Conservation (phyloP, 257 asterid species). For the Marsdenia floribunda region DNA sequence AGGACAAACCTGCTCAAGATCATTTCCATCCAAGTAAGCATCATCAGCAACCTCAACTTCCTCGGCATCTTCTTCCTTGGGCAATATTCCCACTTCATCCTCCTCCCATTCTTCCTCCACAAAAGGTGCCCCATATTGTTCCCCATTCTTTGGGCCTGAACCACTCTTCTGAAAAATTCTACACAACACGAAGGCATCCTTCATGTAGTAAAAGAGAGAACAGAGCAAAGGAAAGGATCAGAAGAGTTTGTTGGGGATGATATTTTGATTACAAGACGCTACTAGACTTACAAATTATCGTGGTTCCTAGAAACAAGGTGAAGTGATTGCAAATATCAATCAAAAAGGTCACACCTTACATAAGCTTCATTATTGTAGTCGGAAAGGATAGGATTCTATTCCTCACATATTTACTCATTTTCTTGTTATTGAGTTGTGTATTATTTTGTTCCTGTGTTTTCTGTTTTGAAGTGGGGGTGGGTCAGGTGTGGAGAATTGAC, state of each 20-base stretch:
- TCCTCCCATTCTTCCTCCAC: slow-evolving; percentile 90
- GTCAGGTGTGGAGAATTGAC: neutral
- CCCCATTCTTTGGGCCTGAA: slow-evolving; percentile 94
- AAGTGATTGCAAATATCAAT: neutral
- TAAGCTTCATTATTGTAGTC: neutral
- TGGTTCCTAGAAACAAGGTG: neutral
- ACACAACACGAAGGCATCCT: slow-evolving; percentile 82
- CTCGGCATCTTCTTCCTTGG: slow-evolving; percentile 48
- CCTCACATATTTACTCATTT: neutral
- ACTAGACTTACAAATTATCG: neutral
- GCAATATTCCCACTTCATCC: slow-evolving; percentile 44
- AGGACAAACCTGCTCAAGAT: slow-evolving; percentile 71
- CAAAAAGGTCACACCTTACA: neutral
- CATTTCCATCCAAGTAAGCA: slow-evolving; percentile 56
- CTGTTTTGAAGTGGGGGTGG: too few species aligned
- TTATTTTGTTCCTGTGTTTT: too few species aligned
- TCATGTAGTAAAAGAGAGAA: slow-evolving; percentile 21
- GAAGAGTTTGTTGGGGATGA: neutral
- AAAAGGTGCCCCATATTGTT: slow-evolving; percentile 91
- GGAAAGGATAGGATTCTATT: neutral
- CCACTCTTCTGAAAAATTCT: slow-evolving; percentile 98
- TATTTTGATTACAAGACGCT: neutral
- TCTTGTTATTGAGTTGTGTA: too few species aligned
- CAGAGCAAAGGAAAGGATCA: slow-evolving; percentile 11
- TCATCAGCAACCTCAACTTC: slow-evolving; percentile 53